Base-by-base conservation (phyloP, 2,329 filamentous ascomycete species). In the Fonsecaea nubica region DNA sequence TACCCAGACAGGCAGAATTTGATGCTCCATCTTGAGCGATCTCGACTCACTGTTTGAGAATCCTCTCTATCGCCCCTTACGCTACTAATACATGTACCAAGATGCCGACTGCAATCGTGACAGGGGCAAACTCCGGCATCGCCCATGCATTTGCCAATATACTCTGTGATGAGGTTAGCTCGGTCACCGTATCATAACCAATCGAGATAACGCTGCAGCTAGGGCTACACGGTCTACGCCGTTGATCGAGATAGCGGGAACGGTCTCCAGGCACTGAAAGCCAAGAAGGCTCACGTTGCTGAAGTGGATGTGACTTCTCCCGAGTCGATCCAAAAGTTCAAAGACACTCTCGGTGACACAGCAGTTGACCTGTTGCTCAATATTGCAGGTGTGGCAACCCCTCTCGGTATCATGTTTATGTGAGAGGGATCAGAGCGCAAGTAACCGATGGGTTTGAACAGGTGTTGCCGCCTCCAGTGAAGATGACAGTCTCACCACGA, bases 51-150 rank as follows among this genome's bases (percentile, higher is more conserved):
- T 4, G 21, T 18, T 12, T 30, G 12, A 30, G 45, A 25, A 25
- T 30, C n/a, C 15, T 50, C 3, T 9, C 30, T 21, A 32, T n/a
- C n/a, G 12, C 35, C 10, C 5, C 12, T 15, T 40, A 21, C 32
- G 9, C 13, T 33, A 32, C 6, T 32, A 6, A 4, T 2, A n/a
- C n/a, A n/a, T n/a, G n/a, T n/a, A 53, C 52, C 45, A 55, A 59
- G 42, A 80, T 79, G 76, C 76, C 76, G n/a, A 77, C 76, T 18
- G 77, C 76, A 42, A 72, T 82, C 15, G 75, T 81, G 3, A 80
- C 79, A 33, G 79, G 79, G 21, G 79, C 77, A 4, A 80, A 80
- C 63, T 77, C 75, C 25, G 79, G 79, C 65, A 81, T 81, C 56
- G 78, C 77, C 32, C 71, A 79, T 70, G 76, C 77, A 12, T 78